These are phyloP conservation scores for Neofusicoccum ribis DNA, from an alignment of 2,329 filamentous ascomycete species.

Conservation along the genomic window DNA sequence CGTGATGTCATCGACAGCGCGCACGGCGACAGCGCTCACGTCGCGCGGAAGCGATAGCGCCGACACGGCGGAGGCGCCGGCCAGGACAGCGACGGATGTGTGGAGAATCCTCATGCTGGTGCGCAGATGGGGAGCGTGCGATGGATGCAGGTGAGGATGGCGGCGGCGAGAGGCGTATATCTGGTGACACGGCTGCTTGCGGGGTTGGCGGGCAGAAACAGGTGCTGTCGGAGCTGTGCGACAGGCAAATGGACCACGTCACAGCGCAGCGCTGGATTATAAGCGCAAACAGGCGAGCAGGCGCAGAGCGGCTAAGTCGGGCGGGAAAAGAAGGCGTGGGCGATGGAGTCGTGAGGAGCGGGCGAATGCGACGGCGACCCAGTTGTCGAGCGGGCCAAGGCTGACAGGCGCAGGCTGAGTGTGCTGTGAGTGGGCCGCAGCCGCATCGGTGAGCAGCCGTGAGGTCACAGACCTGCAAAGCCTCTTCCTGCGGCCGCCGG, in stretches of 20 bases:
- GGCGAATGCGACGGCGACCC: background rate
- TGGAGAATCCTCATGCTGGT: constrained; percentile 8
- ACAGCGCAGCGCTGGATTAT: background rate
- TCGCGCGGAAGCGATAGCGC: constrained; percentile 21
- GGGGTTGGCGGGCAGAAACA: background rate
- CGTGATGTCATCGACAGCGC: constrained; percentile 25
- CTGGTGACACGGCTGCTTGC: background rate
- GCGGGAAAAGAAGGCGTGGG: background rate
- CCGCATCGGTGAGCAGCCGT: background rate
- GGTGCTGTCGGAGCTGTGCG: background rate
- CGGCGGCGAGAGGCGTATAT: background rate
- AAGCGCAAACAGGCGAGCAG: too few relatives aligned
- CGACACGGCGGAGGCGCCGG: background rate
- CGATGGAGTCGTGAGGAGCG: background rate
- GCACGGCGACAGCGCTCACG: constrained; percentile 27
- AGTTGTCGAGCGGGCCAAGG: background rate
- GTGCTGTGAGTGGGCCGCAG: background rate
- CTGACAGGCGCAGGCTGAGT: background rate
- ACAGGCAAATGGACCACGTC: background rate
- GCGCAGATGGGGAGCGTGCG: background rate
- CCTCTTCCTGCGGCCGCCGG: background rate
- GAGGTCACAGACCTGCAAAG: background rate
- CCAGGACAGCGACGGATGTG: background rate
- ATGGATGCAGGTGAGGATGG: background rate
- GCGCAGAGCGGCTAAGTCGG: background rate